Conservation (phyloP, 345 rosid genomes). For the Toxicodendron radicans region DNA sequence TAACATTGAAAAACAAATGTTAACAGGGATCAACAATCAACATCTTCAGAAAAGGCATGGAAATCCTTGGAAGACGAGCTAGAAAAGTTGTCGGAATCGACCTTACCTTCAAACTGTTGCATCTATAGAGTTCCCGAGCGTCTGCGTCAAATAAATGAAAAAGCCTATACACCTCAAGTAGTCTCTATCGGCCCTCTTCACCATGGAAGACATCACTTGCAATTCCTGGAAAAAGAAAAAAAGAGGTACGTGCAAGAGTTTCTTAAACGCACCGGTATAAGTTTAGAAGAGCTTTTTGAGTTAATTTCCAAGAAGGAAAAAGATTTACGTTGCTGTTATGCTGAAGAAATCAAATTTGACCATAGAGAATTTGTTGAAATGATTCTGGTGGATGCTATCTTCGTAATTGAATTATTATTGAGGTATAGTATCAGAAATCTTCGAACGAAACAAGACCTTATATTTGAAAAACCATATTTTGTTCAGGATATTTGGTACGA, state of each 20-base stretch:
- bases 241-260: conserved; percentile 29
- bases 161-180: neutral
- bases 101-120: conserved; percentile 19
- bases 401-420: conserved; percentile 35
- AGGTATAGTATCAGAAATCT: conserved; percentile 19
- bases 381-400: conserved; percentile 35
- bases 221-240: conserved; percentile 33
- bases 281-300: conserved; percentile 20
- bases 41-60: too few species aligned
- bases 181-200: conserved; percentile 16
- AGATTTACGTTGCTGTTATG: conserved; percentile 32
- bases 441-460: conserved; percentile 20
- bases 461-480: conserved; percentile 37
- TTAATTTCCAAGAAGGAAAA: conserved; percentile 26
- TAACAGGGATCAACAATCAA: too few species aligned
- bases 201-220: conserved; percentile 16
- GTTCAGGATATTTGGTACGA: conserved; percentile 21
- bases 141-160: conserved; percentile 2
- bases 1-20: too few species aligned
- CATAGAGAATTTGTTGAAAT: conserved; percentile 30
- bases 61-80: conserved; percentile 5
- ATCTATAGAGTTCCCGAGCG: conserved; percentile 29
- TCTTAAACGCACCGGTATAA: conserved; percentile 19
- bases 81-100: conserved; percentile 21
- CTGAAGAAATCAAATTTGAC: conserved; percentile 20